A percentile compares a stretch with the other conserved stretches of the same genome.
phyloP scores from a whole-genome alignment of 768 basidiomycete genomes.

The Termitomyces heimii region DNA sequence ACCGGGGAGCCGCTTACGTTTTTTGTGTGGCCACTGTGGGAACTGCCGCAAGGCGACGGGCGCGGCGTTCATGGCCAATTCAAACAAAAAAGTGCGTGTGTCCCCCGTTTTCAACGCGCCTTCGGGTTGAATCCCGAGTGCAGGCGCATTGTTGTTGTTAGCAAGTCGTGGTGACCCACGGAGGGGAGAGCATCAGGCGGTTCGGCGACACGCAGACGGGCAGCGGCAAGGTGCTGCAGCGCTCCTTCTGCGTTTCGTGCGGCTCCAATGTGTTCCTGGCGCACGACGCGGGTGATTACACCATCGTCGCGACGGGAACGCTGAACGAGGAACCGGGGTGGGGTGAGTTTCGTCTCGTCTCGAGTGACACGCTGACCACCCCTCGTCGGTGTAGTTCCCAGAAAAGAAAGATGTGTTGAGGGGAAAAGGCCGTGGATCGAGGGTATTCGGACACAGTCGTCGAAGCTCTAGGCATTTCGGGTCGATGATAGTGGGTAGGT shows the following conservation, averaged over 20 bases:
- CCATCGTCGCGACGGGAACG: constrained; percentile 8
- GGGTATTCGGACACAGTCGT: constrained; percentile 1
- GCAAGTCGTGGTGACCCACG: constrained; percentile 22
- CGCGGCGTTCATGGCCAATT: constrained; percentile 37
- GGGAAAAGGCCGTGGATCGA: constrained; percentile 12
- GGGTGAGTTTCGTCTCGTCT: constrained; percentile 8
- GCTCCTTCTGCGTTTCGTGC: constrained; percentile 29
- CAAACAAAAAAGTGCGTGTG: constrained; percentile 22
- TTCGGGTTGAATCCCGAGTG: not conserved
- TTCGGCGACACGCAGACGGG: constrained; percentile 24
- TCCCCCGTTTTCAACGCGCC: not conserved
- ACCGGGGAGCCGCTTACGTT: constrained; percentile 30
- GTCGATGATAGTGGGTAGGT: not conserved
- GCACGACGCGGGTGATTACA: constrained; percentile 2
- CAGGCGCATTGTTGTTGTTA: no score
- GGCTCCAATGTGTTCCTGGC: constrained; percentile 29
- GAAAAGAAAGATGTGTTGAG: not conserved
- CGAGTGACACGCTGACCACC: not conserved
- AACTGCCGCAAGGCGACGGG: constrained; percentile 38
- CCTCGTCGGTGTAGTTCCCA: constrained; percentile 4
- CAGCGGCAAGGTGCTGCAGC: constrained; percentile 22
- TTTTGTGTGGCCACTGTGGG: constrained; percentile 37
- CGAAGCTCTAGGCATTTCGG: constrained; percentile 3
- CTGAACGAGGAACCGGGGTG: constrained; percentile 9
- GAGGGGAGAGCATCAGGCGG: constrained; percentile 20